These are phyloP conservation scores for Mortierella sp. DNA, from an alignment of 371 early-diverging fungal species.

Conservation along the genomic window DNA sequence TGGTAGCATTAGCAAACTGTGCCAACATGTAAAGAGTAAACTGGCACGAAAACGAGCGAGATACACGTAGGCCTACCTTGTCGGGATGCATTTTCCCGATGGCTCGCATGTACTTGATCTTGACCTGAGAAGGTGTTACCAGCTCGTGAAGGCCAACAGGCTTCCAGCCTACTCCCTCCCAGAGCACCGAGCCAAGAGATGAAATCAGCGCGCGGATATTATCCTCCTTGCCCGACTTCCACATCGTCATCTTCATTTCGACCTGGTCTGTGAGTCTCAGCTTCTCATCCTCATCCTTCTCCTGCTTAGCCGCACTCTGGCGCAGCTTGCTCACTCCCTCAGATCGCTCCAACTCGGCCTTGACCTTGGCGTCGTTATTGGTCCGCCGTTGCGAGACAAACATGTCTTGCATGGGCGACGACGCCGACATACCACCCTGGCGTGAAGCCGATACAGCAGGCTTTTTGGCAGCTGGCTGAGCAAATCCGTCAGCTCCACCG, in stretches of 20 bases:
- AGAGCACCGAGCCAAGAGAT: slow-evolving; percentile 85
- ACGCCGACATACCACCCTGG: slow-evolving; percentile 12
- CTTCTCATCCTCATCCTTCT: slow-evolving; percentile 84
- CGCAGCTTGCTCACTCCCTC: slow-evolving; percentile 81
- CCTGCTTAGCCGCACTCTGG: slow-evolving; percentile 76
- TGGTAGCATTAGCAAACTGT: neutral
- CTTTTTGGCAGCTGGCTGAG: slow-evolving; percentile 12
- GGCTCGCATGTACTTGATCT: slow-evolving; percentile 93
- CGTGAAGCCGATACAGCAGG: slow-evolving; percentile 1
- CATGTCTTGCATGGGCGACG: slow-evolving; percentile 51
- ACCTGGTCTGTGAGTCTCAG: slow-evolving; percentile 84
- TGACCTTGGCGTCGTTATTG: slow-evolving; percentile 41
- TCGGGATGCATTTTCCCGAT: slow-evolving; percentile 97
- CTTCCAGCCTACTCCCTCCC: slow-evolving; percentile 84
- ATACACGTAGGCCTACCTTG: slow-evolving; percentile 72
- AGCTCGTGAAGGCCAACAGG: slow-evolving; percentile 86
- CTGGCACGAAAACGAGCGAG: neutral
- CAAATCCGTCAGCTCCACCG: neutral
- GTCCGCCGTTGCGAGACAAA: slow-evolving; percentile 32
- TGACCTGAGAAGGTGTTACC: slow-evolving; percentile 88
- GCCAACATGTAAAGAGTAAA: neutral
- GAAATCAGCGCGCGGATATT: slow-evolving; percentile 93
- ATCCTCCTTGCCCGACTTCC: slow-evolving; percentile 91
- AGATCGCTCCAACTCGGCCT: slow-evolving; percentile 62
- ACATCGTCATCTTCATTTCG: slow-evolving; percentile 75